Evolutionary conservation across 2,329 filamentous ascomycete species (phyloP).

Genomic region (Hypoxylon sp.): DNA sequence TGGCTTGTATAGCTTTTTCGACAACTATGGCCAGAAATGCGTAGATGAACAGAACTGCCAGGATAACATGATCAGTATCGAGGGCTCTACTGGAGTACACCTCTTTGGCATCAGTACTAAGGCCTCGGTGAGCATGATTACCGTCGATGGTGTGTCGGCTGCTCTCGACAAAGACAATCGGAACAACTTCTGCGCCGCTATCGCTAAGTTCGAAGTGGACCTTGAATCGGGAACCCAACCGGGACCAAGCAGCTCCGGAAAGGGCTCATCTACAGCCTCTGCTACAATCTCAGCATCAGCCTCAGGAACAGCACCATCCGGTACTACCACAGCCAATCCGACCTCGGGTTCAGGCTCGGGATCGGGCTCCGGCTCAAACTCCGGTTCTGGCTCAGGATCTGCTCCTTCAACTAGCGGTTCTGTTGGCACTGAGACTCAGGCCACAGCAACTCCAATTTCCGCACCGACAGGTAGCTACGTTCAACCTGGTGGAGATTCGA

Average conservation of each 20-base stretch:
- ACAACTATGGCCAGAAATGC: conserved; percentile 83
- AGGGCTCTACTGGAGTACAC: conserved; percentile 71
- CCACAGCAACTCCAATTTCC: conserved; percentile 25
- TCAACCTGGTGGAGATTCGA: conserved; percentile 45
- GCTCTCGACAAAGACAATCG: conserved; percentile 73
- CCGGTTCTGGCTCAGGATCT: conserved; percentile 21
- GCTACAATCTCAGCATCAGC: conserved; percentile 25
- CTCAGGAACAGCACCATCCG: conserved; percentile 21
- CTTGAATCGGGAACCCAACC: conserved; percentile 22
- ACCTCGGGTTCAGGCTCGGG: conserved; percentile 32
- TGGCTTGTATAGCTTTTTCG: conserved; percentile 86
- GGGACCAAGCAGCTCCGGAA: conserved; percentile 35
- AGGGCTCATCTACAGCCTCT: conserved; percentile 25
- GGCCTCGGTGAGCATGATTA: conserved; percentile 81
- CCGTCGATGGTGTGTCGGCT: conserved; percentile 68
- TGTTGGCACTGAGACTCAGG: conserved; percentile 35
- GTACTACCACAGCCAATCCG: conserved; percentile 6
- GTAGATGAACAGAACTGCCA: conserved; percentile 79
- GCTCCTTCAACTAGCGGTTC: conserved; percentile 22
- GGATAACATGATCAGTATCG: conserved; percentile 81
- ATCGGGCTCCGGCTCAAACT: conserved; percentile 29
- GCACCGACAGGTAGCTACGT: conserved; percentile 46
- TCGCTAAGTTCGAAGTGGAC: conserved; percentile 65
- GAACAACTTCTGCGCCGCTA: conserved; percentile 75
- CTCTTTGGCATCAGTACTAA: conserved; percentile 82